Base-by-base conservation (phyloP, 2,329 filamentous ascomycete species). In the Dothistroma septosporum region DNA sequence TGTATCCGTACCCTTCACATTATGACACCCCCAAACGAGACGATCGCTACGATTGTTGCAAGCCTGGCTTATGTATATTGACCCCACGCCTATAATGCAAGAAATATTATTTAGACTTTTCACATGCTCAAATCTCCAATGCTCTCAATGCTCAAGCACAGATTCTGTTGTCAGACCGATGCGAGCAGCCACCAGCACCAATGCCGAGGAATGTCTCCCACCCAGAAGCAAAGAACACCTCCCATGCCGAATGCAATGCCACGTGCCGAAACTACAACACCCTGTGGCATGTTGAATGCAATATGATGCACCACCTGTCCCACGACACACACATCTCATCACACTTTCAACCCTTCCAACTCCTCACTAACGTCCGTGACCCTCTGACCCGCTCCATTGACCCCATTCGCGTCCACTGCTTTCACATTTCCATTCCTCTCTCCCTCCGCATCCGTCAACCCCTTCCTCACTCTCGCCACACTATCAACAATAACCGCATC, bases 401-500 rank as follows among this genome's bases (percentile, higher is more conserved):
- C 31, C 16, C 22, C 16, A 55, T 22, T 44, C 53, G 19, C 12
- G 4, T 31, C 53, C 28, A 44, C 3, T 28, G 35, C 14, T 28
- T 35, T 53, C 33, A 6, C 28, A 14, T 11, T 7, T 8, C 19
- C 53, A 46, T 41, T 44, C 53, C 46, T 62, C 28, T 63, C 62
- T 4, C 61, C 53, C 52, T 68, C 69, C 8, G 59, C 62, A 56
- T 71, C 76, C n/a, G 90, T 94, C 63, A 99, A 82, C 0, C 91
- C 93, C 76, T 96, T 92, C 52, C 93, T 87, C 68, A 99, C 97
- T 46, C 91, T 91, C 32, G 97, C 83, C 2, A 99, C 93, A 64
- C 86, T 94, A 74, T 99, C 94, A 14, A 97, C 94, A 72, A 99
- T 99, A 57, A 99, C 93, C 1, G 94, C 94, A 73, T 99, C 94